Conservation (phyloP, 2,329 filamentous ascomycete genomes). For the Arthroderma sp. region DNA sequence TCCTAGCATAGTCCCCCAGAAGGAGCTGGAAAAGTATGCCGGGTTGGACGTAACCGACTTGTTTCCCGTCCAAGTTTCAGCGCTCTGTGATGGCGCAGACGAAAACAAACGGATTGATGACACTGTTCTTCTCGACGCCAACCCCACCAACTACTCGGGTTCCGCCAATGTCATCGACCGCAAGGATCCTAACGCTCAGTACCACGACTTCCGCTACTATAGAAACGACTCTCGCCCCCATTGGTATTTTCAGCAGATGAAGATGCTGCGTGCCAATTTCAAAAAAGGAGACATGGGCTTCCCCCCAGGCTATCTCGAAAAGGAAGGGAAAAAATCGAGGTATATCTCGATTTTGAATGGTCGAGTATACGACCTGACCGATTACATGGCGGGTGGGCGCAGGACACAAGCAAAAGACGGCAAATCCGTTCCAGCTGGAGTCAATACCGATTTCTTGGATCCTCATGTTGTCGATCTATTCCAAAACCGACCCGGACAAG, state of each 20-base stretch:
- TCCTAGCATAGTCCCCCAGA: slow-evolving; percentile 49
- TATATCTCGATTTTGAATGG: slow-evolving; percentile 66
- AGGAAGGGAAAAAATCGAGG: slow-evolving; percentile 45
- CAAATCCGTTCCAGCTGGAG: slow-evolving; percentile 32
- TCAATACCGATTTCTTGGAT: slow-evolving; percentile 70
- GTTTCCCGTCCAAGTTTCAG: slow-evolving; percentile 89
- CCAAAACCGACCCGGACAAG: slow-evolving; percentile 57
- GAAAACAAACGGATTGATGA: slow-evolving; percentile 46
- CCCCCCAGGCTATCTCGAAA: slow-evolving; percentile 61
- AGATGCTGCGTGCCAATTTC: slow-evolving; percentile 61
- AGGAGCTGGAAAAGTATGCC: slow-evolving; percentile 63
- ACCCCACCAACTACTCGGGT: slow-evolving; percentile 59
- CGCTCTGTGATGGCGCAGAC: slow-evolving; percentile 67
- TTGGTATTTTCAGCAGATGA: slow-evolving; percentile 87
- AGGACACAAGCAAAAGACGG: slow-evolving; percentile 46
- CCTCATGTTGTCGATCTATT: slow-evolving; percentile 62
- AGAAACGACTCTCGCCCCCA: slow-evolving; percentile 71
- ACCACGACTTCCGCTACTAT: slow-evolving; percentile 85
- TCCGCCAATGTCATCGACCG: slow-evolving; percentile 50
- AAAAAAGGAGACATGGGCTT: slow-evolving; percentile 82
- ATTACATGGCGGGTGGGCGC: slow-evolving; percentile 66
- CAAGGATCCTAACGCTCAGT: slow-evolving; percentile 60
- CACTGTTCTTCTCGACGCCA: slow-evolving; percentile 74
- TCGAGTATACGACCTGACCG: slow-evolving; percentile 78
- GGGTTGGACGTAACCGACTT: slow-evolving; percentile 75